Evolutionary conservation across 768 basidiomycete species (phyloP), one percentile per base, ranked within the genome.

Genomic region (Leccinum aurantiacum): DNA sequence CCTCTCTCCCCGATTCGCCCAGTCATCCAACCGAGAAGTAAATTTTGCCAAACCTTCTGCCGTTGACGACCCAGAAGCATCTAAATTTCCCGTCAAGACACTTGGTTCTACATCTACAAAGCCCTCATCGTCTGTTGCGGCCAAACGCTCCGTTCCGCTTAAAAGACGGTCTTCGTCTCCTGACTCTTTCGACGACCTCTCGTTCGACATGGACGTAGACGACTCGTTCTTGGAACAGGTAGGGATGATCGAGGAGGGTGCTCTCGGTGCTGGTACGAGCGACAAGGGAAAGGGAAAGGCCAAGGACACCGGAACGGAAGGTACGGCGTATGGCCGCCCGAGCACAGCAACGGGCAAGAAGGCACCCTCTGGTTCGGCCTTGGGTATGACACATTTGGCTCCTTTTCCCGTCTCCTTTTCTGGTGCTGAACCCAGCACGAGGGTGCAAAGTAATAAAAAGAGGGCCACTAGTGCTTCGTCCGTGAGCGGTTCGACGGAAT

Each of bases 191-290:
- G 76, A 74, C 51, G 73, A 75, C 59, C 75, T 77, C 31, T 66
- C 73, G 27, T 68, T 74, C 46, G 73, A 73, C 35, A 64, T 75
- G 65, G 71, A 71, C 13, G 64, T 79, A 48, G 74, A 78, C 51
- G 79, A 76, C 6, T 72, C 65, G 13, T 75, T 83, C 59, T 67
- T 81, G 22, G 77, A 75, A 62, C 76, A 78, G 60, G 65, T 70
- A 57, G 73, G 71, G 35, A 63, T 62, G 65, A 66, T 69, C 35
- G 69, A 72, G 62, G 61, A 62, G 49, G 62, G 64, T 24, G 66
- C 62, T 19, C 58, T 69, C 15, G 53, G 52, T 24, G 57, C 58
- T 4, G 52, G 46, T 10, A 25, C 60, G 47, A 62, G 56, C 35
- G 56, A 51, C 56, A 69, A 63, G n/a, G 61, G 65, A 27, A 72